These are phyloP conservation scores for Jatropha curcas DNA, from an alignment of 345 rosid genomes.

Conservation along the genomic window DNA sequence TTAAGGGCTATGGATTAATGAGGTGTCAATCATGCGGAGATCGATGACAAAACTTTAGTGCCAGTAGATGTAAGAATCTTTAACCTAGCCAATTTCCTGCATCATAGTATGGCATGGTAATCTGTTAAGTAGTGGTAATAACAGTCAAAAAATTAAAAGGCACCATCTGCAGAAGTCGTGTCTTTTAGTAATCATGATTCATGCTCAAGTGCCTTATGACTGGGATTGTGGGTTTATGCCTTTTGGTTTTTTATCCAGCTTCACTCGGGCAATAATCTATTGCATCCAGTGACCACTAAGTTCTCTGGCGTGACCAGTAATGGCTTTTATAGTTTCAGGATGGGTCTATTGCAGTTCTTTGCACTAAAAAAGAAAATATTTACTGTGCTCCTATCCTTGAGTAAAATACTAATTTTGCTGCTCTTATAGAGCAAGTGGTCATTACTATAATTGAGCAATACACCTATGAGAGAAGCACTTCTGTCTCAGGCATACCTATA, in stretches of 20 bases:
- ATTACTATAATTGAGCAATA: neutral
- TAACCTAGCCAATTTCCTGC: neutral
- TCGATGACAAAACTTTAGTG: neutral
- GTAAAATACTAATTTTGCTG: too few species aligned
- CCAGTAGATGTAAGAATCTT: neutral
- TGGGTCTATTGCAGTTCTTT: neutral
- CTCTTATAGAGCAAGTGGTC: neutral
- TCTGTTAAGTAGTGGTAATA: too few species aligned
- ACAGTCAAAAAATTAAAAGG: neutral
- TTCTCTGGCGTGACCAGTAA: too few species aligned
- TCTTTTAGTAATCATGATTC: neutral
- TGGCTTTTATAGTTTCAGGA: too few species aligned
- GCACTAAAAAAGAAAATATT: neutral
- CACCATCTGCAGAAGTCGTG: neutral
- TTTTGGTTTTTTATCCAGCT: neutral
- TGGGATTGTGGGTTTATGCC: neutral
- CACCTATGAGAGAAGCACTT: neutral
- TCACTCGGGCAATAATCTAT: neutral
- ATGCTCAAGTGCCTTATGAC: slow-evolving; percentile 8
- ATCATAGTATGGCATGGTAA: neutral
- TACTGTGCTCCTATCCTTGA: too few species aligned
- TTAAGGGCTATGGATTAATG: neutral
- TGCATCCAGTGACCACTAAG: neutral
- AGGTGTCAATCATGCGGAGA: neutral
- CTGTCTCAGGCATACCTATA: neutral